A percentile compares a stretch with the other conserved stretches of the same genome.
phyloP scores from a whole-genome alignment of 768 basidiomycete genomes.

The Leccinum sublutescens region DNA sequence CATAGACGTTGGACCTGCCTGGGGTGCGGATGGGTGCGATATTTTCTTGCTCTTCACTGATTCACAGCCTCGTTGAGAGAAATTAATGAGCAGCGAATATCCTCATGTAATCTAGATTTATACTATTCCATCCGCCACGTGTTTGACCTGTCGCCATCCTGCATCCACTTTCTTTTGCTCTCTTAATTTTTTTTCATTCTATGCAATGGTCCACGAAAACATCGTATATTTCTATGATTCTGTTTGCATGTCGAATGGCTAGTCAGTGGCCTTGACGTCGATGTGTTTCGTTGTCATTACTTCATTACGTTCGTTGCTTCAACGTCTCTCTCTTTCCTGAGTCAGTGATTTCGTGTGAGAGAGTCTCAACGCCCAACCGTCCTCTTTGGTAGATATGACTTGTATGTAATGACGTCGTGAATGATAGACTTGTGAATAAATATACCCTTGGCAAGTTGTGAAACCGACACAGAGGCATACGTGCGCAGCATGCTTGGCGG shows the following conservation, averaged over 20 bases:
- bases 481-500: neutral
- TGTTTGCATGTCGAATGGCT: conserved; percentile 2
- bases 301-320: conserved; percentile 8
- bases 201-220: conserved; percentile 19
- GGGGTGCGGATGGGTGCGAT: conserved; percentile 22
- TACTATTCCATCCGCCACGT: conserved; percentile 18
- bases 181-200: conserved; percentile 10
- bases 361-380: neutral
- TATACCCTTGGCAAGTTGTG: neutral
- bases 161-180: conserved; percentile 21
- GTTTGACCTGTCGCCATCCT: conserved; percentile 14
- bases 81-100: conserved; percentile 31
- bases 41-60: conserved; percentile 21
- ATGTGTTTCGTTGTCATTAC: conserved; percentile 5
- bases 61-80: conserved; percentile 10
- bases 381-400: neutral
- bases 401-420: neutral
- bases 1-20: conserved; percentile 29
- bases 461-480: neutral
- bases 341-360: neutral
- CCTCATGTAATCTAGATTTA: conserved; percentile 35
- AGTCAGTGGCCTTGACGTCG: conserved; percentile 2
- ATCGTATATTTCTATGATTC: conserved; percentile 15
- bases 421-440: conserved; percentile 5
- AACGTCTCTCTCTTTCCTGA: neutral